These are phyloP conservation scores for Calonectria crousiana DNA, from an alignment of 2,329 filamentous ascomycete genomes.

Conservation along the genomic window DNA sequence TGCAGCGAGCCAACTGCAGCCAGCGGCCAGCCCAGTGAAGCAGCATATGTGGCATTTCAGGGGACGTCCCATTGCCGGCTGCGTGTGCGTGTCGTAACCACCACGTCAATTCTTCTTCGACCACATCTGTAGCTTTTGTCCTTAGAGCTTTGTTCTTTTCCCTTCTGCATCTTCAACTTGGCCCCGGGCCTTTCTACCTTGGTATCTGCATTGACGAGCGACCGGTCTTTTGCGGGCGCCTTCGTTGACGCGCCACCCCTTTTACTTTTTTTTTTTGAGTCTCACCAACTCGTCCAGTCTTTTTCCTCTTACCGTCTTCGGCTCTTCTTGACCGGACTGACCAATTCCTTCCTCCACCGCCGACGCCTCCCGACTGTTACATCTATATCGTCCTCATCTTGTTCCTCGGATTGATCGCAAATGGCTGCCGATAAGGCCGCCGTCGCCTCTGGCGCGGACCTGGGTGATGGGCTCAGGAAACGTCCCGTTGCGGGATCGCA, in stretches of 20 bases:
- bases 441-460: conserved; percentile 71
- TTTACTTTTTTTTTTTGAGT: conserved; percentile 47
- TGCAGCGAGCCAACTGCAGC: conserved; percentile 1
- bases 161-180: conserved; percentile 32
- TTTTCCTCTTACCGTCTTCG: conserved; percentile 38
- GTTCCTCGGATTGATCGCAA: conserved; percentile 38
- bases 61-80: conserved; percentile 36
- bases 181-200: conserved; percentile 35
- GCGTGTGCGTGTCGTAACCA: conserved; percentile 26
- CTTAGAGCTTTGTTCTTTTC: conserved; percentile 37
- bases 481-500: conserved; percentile 59
- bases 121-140: conserved; percentile 34
- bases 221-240: conserved; percentile 28
- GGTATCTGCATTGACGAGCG: conserved; percentile 43
- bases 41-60: conserved; percentile 50
- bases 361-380: conserved; percentile 21
- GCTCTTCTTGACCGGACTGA: conserved; percentile 30
- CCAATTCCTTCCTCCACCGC: conserved; percentile 31
- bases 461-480: conserved; percentile 67
- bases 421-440: conserved; percentile 69
- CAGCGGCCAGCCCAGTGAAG: conserved; percentile 31
- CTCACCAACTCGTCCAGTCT: conserved; percentile 52
- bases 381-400: conserved; percentile 18
- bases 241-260: conserved; percentile 40
- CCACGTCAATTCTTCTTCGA: conserved; percentile 38